Evolutionary conservation across 352 stramenopile genomes (phyloP).

Genomic region (Thalassiosira hispida): DNA sequence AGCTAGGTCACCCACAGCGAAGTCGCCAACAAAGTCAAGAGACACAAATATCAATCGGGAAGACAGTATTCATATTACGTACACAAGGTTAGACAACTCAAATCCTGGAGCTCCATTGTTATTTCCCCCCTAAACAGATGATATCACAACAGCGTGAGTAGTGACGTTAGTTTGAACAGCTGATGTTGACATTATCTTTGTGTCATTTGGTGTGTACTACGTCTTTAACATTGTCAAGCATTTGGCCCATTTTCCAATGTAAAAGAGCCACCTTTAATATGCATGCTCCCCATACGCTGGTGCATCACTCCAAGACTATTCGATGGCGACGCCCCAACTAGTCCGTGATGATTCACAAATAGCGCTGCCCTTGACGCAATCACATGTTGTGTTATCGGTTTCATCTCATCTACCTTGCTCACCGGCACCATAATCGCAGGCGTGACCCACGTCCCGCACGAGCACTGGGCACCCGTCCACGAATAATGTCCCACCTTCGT

Average conservation of each 20-base stretch:
- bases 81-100: no score
- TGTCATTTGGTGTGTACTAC: no score
- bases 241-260: not conserved
- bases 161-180: no score
- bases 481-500: constrained; percentile 77
- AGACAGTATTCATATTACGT: no score
- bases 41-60: no score
- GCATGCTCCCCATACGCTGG: not conserved
- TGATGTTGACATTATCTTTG: no score
- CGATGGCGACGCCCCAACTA: not conserved
- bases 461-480: constrained; percentile 79
- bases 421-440: constrained; percentile 75
- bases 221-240: not conserved
- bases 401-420: constrained; percentile 72
- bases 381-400: constrained; percentile 21
- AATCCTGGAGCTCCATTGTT: no score
- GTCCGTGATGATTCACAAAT: not conserved
- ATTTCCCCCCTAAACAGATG: no score
- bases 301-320: no score
- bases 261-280: not conserved
- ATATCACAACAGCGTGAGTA: no score
- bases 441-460: constrained; percentile 78
- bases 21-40: no score
- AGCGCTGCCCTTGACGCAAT: not conserved
- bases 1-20: no score